These are phyloP conservation scores for Lachancea sp. DNA, from an alignment of 805 yeast species.

Conservation along the genomic window DNA sequence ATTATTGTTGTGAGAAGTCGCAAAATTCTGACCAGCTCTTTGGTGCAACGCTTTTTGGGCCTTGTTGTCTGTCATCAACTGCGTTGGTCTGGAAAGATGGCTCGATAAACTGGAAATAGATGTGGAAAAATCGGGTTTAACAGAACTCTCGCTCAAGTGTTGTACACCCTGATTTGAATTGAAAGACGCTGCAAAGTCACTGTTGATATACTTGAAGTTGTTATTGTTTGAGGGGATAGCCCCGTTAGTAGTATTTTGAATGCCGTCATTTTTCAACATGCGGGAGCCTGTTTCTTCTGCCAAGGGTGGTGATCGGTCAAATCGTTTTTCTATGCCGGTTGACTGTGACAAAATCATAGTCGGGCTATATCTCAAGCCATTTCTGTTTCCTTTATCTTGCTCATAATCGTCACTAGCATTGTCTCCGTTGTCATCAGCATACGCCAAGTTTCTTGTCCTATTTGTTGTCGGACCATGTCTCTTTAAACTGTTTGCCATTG, in stretches of 20 bases:
- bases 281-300: neutral
- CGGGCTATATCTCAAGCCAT: slow-evolving; percentile 33
- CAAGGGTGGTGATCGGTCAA: slow-evolving; percentile 20
- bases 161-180: slow-evolving; percentile 1
- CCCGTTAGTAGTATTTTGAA: neutral
- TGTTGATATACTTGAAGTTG: slow-evolving; percentile 16
- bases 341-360: slow-evolving; percentile 46
- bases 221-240: slow-evolving; percentile 6
- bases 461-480: slow-evolving; percentile 2
- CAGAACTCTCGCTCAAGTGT: slow-evolving; percentile 12
- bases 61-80: slow-evolving; percentile 7
- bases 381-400: neutral
- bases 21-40: neutral
- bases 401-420: neutral
- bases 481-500: slow-evolving; percentile 1
- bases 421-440: neutral
- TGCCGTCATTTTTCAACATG: neutral
- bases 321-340: slow-evolving; percentile 43
- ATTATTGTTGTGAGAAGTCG: neutral
- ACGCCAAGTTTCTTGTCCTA: neutral
- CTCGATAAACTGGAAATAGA: slow-evolving; percentile 31
- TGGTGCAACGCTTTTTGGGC: neutral
- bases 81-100: slow-evolving; percentile 24
- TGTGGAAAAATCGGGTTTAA: slow-evolving; percentile 21
- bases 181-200: slow-evolving; percentile 11